phyloP scores from a whole-genome alignment of 441 rosid species.

The Erysimum cheiri region DNA sequence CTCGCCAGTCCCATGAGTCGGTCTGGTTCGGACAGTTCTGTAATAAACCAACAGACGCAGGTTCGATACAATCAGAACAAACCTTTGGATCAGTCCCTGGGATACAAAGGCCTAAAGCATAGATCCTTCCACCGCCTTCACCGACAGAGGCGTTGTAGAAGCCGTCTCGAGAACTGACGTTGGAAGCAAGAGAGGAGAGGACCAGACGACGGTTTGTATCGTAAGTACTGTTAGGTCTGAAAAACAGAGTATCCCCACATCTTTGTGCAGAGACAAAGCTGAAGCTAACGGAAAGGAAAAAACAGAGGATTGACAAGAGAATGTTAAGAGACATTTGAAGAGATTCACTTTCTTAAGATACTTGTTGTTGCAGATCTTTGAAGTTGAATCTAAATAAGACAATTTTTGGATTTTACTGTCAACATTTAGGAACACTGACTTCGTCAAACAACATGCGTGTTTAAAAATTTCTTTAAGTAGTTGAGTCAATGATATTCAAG shows the following conservation, averaged over 20 bases:
- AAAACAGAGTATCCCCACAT: slow-evolving; percentile 30
- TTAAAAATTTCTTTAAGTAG: neutral
- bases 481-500: no score
- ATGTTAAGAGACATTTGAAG: slow-evolving; percentile 14
- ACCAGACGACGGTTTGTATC: slow-evolving; percentile 37
- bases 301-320: slow-evolving; percentile 11
- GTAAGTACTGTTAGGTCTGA: slow-evolving; percentile 28
- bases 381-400: slow-evolving; percentile 2
- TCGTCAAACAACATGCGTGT: slow-evolving; percentile 6
- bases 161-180: slow-evolving; percentile 36
- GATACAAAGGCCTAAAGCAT: slow-evolving; percentile 43
- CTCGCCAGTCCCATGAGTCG: slow-evolving; percentile 42
- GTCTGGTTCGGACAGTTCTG: slow-evolving; percentile 41
- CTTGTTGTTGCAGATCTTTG: neutral
- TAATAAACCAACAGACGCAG: slow-evolving; percentile 21
- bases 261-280: slow-evolving; percentile 22
- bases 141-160: slow-evolving; percentile 43
- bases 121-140: slow-evolving; percentile 41
- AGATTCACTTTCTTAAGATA: no score
- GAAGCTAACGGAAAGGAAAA: neutral
- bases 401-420: neutral
- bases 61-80: slow-evolving; percentile 40
- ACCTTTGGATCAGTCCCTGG: slow-evolving; percentile 39
- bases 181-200: slow-evolving; percentile 44
- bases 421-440: slow-evolving; percentile 9